Evolutionary conservation across 2,329 filamentous ascomycete genomes (phyloP), one percentile per base, ranked within the genome.

Genomic region (Curvularia lunata): DNA sequence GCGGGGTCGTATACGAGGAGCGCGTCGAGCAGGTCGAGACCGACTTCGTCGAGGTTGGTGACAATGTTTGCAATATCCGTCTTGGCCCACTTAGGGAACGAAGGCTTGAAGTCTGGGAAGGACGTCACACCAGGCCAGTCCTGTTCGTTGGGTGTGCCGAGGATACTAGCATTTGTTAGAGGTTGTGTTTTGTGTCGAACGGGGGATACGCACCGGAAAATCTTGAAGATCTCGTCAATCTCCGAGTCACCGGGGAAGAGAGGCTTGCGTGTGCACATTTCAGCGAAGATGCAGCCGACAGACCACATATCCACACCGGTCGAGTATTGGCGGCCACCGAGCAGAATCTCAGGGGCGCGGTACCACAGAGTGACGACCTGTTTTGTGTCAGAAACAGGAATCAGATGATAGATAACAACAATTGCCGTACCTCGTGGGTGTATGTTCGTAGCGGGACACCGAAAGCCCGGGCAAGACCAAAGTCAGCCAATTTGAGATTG

Each of bases 261-360:
- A 5, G 92, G 92, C 80, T 96, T 96, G 71, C 91, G 87, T 1
- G 92, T 97, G 79, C 91, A 96, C 93, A 97, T 97, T 79, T 97
- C 92, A 9, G 93, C 92, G 77, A 97, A 96, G 78, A 97, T 97
- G 77, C 92, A 95, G 61, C 92, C 92, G 48, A 93, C 88, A 30
- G 91, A 95, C 92, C 92, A 97, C 91, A 97, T 97, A 73, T 97
- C 92, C 41, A 97, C 92, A 56, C 92, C 92, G 13, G 92, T 97
- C 13, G 91, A 95, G 80, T 97, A 97, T 77, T 96, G 92, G 51
- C 92, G 88, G 56, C 92, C 92, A 74, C 92, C 92, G 1, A 97
- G 86, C 19, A 97, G 84, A 78, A 97, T 96, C 77, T 97, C 92
- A 1, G 92, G 92, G 8, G 92, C 86, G 61, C 93, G 89, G 77